Evolutionary conservation across 2,329 filamentous ascomycete genomes (phyloP), one percentile per base, ranked within the genome.

Genomic region (Diaporthe sp.): DNA sequence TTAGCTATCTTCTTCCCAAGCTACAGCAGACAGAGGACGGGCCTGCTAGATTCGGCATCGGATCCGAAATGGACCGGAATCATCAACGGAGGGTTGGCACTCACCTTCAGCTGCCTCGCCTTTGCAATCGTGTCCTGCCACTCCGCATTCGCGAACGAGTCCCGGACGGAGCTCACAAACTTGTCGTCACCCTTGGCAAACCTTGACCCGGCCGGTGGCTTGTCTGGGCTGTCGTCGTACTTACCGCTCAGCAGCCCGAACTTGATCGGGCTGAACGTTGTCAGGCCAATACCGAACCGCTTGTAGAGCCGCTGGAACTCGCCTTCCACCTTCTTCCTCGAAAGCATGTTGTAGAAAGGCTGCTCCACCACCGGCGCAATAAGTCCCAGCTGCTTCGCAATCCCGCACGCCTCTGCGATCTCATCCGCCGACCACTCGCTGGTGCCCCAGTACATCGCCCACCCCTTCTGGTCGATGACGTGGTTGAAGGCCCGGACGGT

Each of bases 361-460:
- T 94, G 92, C 82, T 94, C 92, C 79, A 92, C 90, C 15, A 92
- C 81, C 0, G 92, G 92, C 0, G 87, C 89, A 68, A 94, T 89
- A 71, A 94, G 86, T 7, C 88, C 87, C 12, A 93, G 86, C 78
- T 88, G 87, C 75, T 91, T 89, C 31, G 92, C 91, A 76, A 85
- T 90, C 82, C 76, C 89, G 82, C 89, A 90, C 2, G 92, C 92
- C 75, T 91, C 87, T 8, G 89, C 88, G 79, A 94, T 93, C 84
- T 94, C 92, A 77, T 90, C 88, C n/a, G 92, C 91, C 73, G 87
- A 88, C 92, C 92, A 94, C 82, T 94, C 92, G 1, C 90, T 92
- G 0, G 92, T 94, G 53, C 92, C 92, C 92, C 92, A 94, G 86
- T 94, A 94, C 78, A 94, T 88, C 1, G 91, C 90, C 84, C 93